These are phyloP conservation scores for Thielaviopsis ethacetica DNA, from an alignment of 2,329 filamentous ascomycete genomes.

Conservation along the genomic window DNA sequence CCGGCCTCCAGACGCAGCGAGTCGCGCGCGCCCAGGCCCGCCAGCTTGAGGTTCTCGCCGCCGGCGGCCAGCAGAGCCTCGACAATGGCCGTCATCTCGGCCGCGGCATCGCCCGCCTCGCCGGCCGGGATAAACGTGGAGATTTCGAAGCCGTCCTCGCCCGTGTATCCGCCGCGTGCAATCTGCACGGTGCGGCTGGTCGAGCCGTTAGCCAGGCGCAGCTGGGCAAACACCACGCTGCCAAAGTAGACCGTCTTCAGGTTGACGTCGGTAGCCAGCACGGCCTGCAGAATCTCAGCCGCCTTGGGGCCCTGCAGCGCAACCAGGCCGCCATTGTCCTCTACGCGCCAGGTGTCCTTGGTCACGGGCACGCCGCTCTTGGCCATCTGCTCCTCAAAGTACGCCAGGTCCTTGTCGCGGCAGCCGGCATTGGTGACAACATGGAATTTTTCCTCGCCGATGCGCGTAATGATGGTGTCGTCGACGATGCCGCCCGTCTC, in stretches of 20 bases:
- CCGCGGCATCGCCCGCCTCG: constrained; percentile 41
- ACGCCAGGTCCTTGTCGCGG: constrained; percentile 71
- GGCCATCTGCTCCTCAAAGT: constrained; percentile 53
- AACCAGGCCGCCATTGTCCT: constrained; percentile 60
- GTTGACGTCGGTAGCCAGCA: constrained; percentile 38
- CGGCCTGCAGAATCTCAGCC: constrained; percentile 47
- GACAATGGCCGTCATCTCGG: constrained; percentile 33
- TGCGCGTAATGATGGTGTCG: constrained; percentile 75
- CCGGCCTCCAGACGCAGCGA: constrained; percentile 87
- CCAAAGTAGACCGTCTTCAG: constrained; percentile 70
- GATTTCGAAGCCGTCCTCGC: constrained; percentile 96
- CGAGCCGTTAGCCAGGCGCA: constrained; percentile 41
- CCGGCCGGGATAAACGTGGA: constrained; percentile 43
- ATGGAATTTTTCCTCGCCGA: constrained; percentile 64
- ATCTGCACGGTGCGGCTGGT: constrained; percentile 38
- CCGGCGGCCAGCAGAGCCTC: constrained; percentile 52
- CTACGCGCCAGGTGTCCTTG: constrained; percentile 47
- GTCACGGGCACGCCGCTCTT: constrained; percentile 36
- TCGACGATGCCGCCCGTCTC: constrained; percentile 82
- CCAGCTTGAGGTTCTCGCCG: constrained; percentile 52
- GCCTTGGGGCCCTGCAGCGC: constrained; percentile 79
- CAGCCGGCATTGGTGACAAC: constrained; percentile 92
- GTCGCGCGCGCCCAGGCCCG: constrained; percentile 80
- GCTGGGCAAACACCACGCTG: constrained; percentile 46
- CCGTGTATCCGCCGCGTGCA: constrained; percentile 85